Evolutionary conservation across 2,329 filamentous ascomycete species (phyloP).

Genomic region (Curvularia eragrostidis): DNA sequence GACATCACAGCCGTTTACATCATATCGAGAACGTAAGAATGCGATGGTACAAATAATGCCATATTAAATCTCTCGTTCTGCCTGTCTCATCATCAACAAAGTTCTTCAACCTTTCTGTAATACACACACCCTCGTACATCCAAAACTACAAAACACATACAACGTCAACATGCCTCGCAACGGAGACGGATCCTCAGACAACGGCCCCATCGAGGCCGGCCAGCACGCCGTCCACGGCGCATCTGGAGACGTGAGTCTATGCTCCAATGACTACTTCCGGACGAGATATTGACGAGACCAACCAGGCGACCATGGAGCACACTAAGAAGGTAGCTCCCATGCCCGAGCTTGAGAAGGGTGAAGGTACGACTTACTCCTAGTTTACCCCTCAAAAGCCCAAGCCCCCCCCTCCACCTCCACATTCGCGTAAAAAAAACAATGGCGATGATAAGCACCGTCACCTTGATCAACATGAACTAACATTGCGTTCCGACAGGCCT

Average conservation of each 20-base stretch:
- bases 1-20: slow-evolving; percentile 14
- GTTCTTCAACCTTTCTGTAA: neutral
- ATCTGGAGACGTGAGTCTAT: slow-evolving; percentile 40
- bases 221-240: slow-evolving; percentile 47
- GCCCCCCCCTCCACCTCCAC: neutral
- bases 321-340: slow-evolving; percentile 48
- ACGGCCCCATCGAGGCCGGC: slow-evolving; percentile 48
- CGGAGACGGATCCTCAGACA: slow-evolving; percentile 51
- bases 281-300: neutral
- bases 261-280: neutral
- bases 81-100: neutral
- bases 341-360: slow-evolving; percentile 50
- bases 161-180: slow-evolving; percentile 49
- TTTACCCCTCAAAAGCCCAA: too few relatives aligned
- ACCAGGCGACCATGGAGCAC: slow-evolving; percentile 44
- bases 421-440: neutral
- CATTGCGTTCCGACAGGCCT: slow-evolving; percentile 23
- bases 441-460: neutral
- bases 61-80: slow-evolving; percentile 1
- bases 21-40: slow-evolving; percentile 6
- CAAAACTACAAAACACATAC: slow-evolving; percentile 1
- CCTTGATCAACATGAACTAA: slow-evolving; percentile 8
- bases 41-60: neutral
- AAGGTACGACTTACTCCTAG: slow-evolving; percentile 36
- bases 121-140: neutral